These are phyloP conservation scores for Dentipellis sp. DNA, from an alignment of 768 basidiomycete species.

Conservation along the genomic window DNA sequence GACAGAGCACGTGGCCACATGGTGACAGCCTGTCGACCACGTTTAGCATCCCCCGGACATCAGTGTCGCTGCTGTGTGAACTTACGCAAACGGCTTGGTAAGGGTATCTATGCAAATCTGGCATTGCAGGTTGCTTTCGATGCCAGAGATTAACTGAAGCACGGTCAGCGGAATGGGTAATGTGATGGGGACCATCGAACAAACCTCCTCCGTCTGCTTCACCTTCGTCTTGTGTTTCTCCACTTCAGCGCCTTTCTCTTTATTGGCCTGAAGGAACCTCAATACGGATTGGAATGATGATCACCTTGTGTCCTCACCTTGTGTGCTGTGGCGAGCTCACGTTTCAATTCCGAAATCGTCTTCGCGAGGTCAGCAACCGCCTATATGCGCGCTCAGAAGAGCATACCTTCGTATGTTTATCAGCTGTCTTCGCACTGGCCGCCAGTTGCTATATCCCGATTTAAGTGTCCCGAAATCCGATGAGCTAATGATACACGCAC, in stretches of 20 bases:
- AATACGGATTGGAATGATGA: not conserved
- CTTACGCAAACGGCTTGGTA: conserved; percentile 57
- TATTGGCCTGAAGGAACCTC: conserved; percentile 26
- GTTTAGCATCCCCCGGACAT: no score
- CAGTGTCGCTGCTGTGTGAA: conserved; percentile 7
- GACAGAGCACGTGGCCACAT: conserved; percentile 74
- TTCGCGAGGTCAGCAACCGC: conserved; percentile 14
- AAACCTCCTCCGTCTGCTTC: conserved; percentile 51
- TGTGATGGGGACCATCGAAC: not conserved
- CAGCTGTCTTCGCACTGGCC: conserved; percentile 39
- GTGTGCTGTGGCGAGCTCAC: conserved; percentile 28
- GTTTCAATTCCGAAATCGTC: conserved; percentile 45
- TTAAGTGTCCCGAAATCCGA: conserved; percentile 3
- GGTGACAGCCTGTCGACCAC: conserved; percentile 45
- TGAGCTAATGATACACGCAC: conserved; percentile 12
- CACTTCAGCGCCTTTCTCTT: conserved; percentile 37
- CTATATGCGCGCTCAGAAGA: not conserved
- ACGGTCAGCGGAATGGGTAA: not conserved
- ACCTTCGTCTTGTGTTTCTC: conserved; percentile 35
- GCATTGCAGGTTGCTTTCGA: conserved; percentile 57
- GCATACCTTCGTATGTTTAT: conserved; percentile 49
- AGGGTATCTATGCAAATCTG: conserved; percentile 74
- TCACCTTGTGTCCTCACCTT: conserved; percentile 22
- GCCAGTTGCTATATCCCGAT: conserved; percentile 22
- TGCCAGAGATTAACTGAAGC: conserved; percentile 38